Evolutionary conservation across 768 basidiomycete genomes (phyloP), one percentile per base, ranked within the genome.

Genomic region (Suillus spraguei): DNA sequence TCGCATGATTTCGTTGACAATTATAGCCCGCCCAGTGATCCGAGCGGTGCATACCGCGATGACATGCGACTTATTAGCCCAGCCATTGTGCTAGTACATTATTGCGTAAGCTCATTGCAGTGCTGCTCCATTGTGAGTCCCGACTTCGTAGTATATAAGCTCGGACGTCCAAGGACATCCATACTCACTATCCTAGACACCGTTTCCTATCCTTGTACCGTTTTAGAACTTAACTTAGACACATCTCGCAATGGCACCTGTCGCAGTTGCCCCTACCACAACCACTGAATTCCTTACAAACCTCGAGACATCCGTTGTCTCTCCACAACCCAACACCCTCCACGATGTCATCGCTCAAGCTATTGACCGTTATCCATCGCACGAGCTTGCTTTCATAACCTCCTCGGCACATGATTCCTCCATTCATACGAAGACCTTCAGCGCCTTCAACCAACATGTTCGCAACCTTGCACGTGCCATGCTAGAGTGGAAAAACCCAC

Each of bases 351-450:
- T 76, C n/a, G 65, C 69, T 55, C 66, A 55, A 16, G 74, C 69
- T 7, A 67, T 62, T 8, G 28, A 24, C 8, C 65, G 63, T 13
- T 72, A 74, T 42, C 69, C 74, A 9, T 33, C 50, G 9, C 74
- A 68, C n/a, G 65, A 75, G 16, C 69, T 74, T 39, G 60, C 65
- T 17, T 74, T 74, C 14, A 61, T 74, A 42, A 67, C 74, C 0
- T 76, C 73, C 14, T 74, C 72, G 0, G 69, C 72, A 17, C 72
- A 72, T 22, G 67, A 76, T 33, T 76, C 70, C 14, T 67, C 74
- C 13, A 71, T 72, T 9, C 67, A 67, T 35, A 71, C 71, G 3
- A 72, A 67, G 47, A 66, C 72, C 0, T 76, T 74, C 49, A 44
- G 42, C 56, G 16, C 67, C 22, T 72, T 74, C 50, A 62, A 56